These are phyloP conservation scores for Colletotrichum navitas DNA, from an alignment of 2,329 filamentous ascomycete genomes.

Conservation along the genomic window DNA sequence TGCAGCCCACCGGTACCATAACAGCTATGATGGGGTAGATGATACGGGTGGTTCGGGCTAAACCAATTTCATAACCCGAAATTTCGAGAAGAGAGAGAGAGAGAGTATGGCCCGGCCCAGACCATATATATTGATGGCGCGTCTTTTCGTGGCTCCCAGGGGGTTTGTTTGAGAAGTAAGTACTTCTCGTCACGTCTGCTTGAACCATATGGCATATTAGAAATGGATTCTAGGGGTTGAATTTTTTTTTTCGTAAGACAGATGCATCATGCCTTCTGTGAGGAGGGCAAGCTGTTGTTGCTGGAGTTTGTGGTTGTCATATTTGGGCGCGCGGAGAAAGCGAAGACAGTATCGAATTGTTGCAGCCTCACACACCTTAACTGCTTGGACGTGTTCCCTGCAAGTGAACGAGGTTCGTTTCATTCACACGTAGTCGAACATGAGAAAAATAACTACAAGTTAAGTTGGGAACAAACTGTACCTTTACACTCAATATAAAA, in stretches of 20 bases:
- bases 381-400: not conserved
- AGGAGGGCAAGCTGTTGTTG: too few species aligned
- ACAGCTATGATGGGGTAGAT: not conserved
- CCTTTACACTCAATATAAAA: not conserved
- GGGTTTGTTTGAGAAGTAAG: conserved; percentile 5
- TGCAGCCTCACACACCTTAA: too few species aligned
- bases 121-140: conserved; percentile 1
- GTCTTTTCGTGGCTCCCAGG: not conserved
- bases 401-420: not conserved
- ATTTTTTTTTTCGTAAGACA: too few species aligned
- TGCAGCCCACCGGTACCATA: not conserved
- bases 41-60: not conserved
- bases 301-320: too few species aligned
- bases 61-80: not conserved
- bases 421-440: not conserved
- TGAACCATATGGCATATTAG: not conserved
- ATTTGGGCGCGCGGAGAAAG: too few species aligned
- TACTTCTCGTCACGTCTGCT: conserved; percentile 19
- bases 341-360: too few species aligned
- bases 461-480: not conserved
- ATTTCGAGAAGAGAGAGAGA: not conserved
- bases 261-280: too few species aligned
- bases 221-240: not conserved
- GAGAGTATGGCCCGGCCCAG: not conserved
- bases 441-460: too few species aligned